A percentile compares a stretch with the other conserved stretches of the same genome.
Evolutionary conservation across 768 basidiomycete genomes (phyloP).

Genomic region (Rubroboletus pulcherrimus): DNA sequence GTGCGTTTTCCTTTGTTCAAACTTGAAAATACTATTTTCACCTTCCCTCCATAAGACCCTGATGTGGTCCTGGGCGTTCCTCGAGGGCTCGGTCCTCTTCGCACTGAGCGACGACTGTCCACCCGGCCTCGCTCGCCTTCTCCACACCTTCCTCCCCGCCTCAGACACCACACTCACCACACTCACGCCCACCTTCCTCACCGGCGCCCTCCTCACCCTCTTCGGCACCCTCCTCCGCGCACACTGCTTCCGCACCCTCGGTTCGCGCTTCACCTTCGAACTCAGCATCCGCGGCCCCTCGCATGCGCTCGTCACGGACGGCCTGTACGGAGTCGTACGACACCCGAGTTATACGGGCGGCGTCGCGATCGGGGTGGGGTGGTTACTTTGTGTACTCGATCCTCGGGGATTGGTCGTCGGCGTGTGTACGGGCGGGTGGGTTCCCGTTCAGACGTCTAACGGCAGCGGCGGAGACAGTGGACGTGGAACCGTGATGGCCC

Average conservation of each 20-base stretch:
- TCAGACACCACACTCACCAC: conserved; percentile 4
- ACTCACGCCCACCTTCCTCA: conserved; percentile 10
- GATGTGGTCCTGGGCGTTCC: conserved; percentile 1
- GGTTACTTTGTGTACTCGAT: conserved; percentile 4
- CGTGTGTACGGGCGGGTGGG: background rate
- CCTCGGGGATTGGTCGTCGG: conserved; percentile 1
- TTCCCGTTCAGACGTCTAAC: background rate
- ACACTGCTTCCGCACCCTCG: conserved; percentile 20
- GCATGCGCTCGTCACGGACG: conserved; percentile 26
- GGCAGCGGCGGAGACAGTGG: too few species aligned
- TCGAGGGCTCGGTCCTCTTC: conserved; percentile 6
- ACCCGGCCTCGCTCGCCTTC: background rate
- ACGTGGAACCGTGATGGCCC: too few species aligned
- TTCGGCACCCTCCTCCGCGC: conserved; percentile 13
- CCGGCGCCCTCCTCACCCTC: conserved; percentile 4
- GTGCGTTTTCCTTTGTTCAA: background rate
- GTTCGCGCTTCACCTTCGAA: conserved; percentile 25
- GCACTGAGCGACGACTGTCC: background rate
- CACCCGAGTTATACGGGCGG: conserved; percentile 30
- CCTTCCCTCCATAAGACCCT: background rate
- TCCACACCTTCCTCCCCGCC: background rate
- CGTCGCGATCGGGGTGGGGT: background rate
- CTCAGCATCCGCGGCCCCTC: conserved; percentile 15
- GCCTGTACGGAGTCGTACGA: conserved; percentile 27
- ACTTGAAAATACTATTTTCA: background rate